Evolutionary conservation across 2,329 filamentous ascomycete genomes (phyloP).

Genomic region (Alternaria sp.): DNA sequence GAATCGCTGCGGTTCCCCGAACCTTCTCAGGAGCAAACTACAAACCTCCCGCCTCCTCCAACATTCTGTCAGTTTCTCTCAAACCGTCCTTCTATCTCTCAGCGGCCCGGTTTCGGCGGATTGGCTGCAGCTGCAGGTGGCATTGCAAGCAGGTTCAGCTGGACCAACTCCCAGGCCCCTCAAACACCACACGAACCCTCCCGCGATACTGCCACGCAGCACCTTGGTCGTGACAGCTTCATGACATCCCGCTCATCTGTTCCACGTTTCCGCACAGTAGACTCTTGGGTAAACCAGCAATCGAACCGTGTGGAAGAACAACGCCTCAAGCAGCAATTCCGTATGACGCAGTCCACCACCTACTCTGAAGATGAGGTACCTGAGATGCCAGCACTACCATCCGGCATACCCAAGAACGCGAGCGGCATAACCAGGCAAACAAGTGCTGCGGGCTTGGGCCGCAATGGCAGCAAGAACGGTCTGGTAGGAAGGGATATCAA

Average conservation of each 20-base stretch:
- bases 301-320: constrained; percentile 50
- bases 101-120: constrained; percentile 37
- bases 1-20: constrained; percentile 38
- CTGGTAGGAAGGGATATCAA: constrained; percentile 46
- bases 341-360: constrained; percentile 43
- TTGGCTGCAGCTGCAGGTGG: constrained; percentile 26
- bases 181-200: constrained; percentile 49
- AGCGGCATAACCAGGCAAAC: constrained; percentile 15
- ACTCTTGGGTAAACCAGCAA: constrained; percentile 54
- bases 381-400: constrained; percentile 26
- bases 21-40: constrained; percentile 26
- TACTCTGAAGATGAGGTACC: constrained; percentile 31
- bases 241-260: constrained; percentile 50
- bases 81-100: constrained; percentile 47
- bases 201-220: constrained; percentile 38
- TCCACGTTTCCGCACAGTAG: constrained; percentile 53
- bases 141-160: constrained; percentile 50
- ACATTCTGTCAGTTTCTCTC: constrained; percentile 52
- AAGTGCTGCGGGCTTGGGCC: constrained; percentile 21
- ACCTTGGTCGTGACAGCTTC: constrained; percentile 46
- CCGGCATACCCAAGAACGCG: constrained; percentile 41
- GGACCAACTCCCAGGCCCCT: constrained; percentile 53
- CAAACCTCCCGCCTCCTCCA: constrained; percentile 43
- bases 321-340: constrained; percentile 47
- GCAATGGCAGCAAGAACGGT: constrained; percentile 24